Evolutionary conservation across 2,329 filamentous ascomycete species (phyloP).

Genomic region (Beauveria sp.): DNA sequence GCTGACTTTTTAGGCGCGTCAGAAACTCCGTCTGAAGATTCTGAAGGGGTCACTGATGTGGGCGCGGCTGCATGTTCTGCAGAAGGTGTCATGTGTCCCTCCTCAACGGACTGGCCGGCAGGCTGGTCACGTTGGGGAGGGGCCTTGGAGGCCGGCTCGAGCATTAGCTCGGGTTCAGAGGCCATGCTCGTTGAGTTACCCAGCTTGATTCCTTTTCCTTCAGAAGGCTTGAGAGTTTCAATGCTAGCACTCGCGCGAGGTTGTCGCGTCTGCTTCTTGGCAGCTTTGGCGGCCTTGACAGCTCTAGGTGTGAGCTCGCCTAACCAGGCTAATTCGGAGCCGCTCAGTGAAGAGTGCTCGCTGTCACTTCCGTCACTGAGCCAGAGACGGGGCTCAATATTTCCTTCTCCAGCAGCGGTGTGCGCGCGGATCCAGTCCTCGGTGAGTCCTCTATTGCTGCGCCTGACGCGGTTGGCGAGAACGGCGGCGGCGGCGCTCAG

Average conservation of each 20-base stretch:
- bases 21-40: constrained; percentile 7
- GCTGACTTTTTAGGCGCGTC: constrained; percentile 14
- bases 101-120: background rate
- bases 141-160: constrained; percentile 17
- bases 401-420: constrained; percentile 60
- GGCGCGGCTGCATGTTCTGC: background rate
- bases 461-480: constrained; percentile 54
- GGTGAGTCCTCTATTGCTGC: constrained; percentile 57
- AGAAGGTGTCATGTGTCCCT: background rate
- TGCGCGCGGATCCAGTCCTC: constrained; percentile 85
- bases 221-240: constrained; percentile 43
- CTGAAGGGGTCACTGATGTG: constrained; percentile 19
- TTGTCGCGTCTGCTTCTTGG: constrained; percentile 26
- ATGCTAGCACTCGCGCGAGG: constrained; percentile 44
- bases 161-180: constrained; percentile 20
- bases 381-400: constrained; percentile 71
- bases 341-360: constrained; percentile 67
- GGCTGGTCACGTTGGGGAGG: constrained; percentile 7
- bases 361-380: constrained; percentile 66
- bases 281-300: constrained; percentile 31
- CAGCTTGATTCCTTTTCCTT: constrained; percentile 19
- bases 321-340: constrained; percentile 50
- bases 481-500: constrained; percentile 53
- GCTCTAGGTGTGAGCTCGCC: constrained; percentile 42
- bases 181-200: constrained; percentile 26